Evolutionary conservation across 768 basidiomycete genomes (phyloP).

Genomic region (Infundibulicybe gibba): DNA sequence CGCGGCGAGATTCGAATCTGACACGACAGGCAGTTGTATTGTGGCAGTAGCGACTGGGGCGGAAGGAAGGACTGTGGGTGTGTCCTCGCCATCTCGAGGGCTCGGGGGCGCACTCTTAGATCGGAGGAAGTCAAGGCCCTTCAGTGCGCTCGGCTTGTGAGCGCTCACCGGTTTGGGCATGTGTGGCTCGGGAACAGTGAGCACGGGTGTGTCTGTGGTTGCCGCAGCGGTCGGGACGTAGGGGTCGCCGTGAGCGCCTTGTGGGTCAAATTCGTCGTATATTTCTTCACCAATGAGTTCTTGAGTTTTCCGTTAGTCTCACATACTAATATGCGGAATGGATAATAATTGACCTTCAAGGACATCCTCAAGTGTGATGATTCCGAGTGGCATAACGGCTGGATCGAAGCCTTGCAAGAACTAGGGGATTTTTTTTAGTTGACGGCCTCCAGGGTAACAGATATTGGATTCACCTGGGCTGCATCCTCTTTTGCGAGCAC

Average conservation of each 20-base stretch:
- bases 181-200: conserved; percentile 1
- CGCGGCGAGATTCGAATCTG: no score
- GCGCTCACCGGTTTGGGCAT: conserved; percentile 1
- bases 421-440: conserved; percentile 25
- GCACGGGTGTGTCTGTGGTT: conserved; percentile 10
- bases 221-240: conserved; percentile 19
- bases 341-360: conserved; percentile 60
- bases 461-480: conserved; percentile 52
- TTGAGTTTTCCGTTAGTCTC: conserved; percentile 18
- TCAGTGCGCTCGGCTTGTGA: conserved; percentile 37
- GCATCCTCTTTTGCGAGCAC: conserved; percentile 73
- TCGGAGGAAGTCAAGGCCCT: conserved; percentile 47
- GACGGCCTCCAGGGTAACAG: background rate
- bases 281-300: conserved; percentile 93
- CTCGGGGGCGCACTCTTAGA: conserved; percentile 58
- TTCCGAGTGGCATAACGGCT: conserved; percentile 80
- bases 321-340: background rate
- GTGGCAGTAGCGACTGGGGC: no score
- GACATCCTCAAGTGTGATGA: conserved; percentile 92
- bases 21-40: no score
- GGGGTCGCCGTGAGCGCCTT: conserved; percentile 61
- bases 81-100: conserved; percentile 30
- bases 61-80: background rate
- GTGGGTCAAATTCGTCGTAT: conserved; percentile 84
- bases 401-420: conserved; percentile 83